phyloP scores from a whole-genome alignment of 352 stramenopile genomes.

The Pythium rishiriense region DNA sequence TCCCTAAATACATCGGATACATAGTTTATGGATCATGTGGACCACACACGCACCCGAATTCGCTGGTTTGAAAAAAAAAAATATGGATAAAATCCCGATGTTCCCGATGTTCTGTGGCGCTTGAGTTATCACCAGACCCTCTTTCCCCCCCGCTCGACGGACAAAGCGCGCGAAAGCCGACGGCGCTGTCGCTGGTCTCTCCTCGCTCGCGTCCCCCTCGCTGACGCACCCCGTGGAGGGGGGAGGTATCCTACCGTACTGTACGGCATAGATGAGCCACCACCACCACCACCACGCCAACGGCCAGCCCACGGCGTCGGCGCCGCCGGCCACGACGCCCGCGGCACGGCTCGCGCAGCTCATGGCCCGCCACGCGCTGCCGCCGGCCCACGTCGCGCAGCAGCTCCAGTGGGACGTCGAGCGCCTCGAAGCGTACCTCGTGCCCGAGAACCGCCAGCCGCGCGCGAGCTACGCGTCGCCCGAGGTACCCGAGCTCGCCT shows the following conservation, averaged over 20 bases:
- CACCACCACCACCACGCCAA: constrained; percentile 33
- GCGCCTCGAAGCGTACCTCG: constrained; percentile 53
- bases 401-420: constrained; percentile 58
- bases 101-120: constrained; percentile 24
- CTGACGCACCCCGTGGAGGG: constrained; percentile 3
- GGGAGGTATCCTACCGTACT: background rate
- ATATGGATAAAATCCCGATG: background rate
- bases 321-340: constrained; percentile 30
- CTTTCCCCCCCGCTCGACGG: background rate
- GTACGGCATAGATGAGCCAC: constrained; percentile 15
- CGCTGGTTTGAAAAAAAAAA: background rate
- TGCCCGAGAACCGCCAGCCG: constrained; percentile 42
- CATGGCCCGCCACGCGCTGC: constrained; percentile 56
- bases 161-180: constrained; percentile 31
- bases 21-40: background rate
- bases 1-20: constrained; percentile 12
- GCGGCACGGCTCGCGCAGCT: constrained; percentile 63
- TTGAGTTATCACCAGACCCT: constrained; percentile 10
- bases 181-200: too few relatives aligned
- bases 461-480: constrained; percentile 28
- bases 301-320: constrained; percentile 11
- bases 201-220: constrained; percentile 2
- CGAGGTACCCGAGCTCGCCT: too few relatives aligned
- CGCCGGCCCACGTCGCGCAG: constrained; percentile 41
- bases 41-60: background rate